Percentiles rank a stretch among this genome's conserved stretches.
phyloP scores from a whole-genome alignment of 805 yeast species.

The Maudiozyma pseudohumilis region DNA sequence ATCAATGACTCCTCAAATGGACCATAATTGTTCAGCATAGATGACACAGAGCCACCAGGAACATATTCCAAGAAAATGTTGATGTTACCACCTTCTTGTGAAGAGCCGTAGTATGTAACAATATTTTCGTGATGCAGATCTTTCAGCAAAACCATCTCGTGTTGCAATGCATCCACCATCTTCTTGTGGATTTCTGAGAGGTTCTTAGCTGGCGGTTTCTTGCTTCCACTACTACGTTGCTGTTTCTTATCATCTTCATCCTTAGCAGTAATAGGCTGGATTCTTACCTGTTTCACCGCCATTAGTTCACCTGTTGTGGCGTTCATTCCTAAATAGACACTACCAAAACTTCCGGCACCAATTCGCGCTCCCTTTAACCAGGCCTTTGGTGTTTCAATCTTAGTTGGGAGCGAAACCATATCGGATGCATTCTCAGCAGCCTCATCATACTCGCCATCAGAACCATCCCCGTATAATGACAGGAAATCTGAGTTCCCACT shows the following conservation, averaged over 20 bases:
- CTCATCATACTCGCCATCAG: slow-evolving; percentile 10
- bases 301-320: slow-evolving; percentile 87
- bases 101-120: slow-evolving; percentile 84
- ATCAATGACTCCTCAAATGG: slow-evolving; percentile 73
- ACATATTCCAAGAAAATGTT: slow-evolving; percentile 78
- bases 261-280: slow-evolving; percentile 26
- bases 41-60: slow-evolving; percentile 62
- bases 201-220: slow-evolving; percentile 14
- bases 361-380: slow-evolving; percentile 92
- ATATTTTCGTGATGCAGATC: slow-evolving; percentile 85
- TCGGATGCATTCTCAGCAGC: slow-evolving; percentile 30
- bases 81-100: slow-evolving; percentile 56
- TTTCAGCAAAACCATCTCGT: slow-evolving; percentile 68
- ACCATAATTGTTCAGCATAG: slow-evolving; percentile 62
- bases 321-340: slow-evolving; percentile 86
- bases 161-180: slow-evolving; percentile 73
- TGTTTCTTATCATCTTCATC: slow-evolving; percentile 12
- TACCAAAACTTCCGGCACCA: slow-evolving; percentile 93
- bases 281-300: slow-evolving; percentile 92
- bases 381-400: slow-evolving; percentile 50
- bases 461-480: slow-evolving; percentile 1
- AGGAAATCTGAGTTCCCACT: slow-evolving; percentile 1
- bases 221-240: slow-evolving; percentile 8
- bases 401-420: slow-evolving; percentile 27
- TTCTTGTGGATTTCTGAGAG: slow-evolving; percentile 31